phyloP scores from a whole-genome alignment of 2,329 filamentous ascomycete genomes.

The Colletotrichum sp. region DNA sequence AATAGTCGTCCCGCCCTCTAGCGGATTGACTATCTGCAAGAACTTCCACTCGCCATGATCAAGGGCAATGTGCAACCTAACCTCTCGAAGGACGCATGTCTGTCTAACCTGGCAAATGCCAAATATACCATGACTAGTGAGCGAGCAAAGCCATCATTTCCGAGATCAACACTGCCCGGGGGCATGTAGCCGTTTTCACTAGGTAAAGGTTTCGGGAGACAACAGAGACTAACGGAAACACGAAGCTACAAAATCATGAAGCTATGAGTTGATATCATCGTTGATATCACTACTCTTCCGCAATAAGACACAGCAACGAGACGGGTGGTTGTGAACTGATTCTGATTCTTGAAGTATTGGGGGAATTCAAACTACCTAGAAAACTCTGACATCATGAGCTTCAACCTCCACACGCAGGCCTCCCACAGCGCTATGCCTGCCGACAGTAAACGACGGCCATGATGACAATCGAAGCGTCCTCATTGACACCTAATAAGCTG shows the following conservation, averaged over 20 bases:
- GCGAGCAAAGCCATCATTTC: not conserved
- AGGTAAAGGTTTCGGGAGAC: not conserved
- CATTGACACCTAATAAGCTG: not conserved
- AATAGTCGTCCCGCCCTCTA: not conserved
- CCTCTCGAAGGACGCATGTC: not conserved
- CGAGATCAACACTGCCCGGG: not conserved
- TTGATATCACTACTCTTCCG: not conserved
- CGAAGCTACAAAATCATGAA: not conserved
- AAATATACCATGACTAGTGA: not conserved
- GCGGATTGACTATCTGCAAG: not conserved
- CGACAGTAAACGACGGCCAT: not conserved
- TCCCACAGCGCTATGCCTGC: constrained; percentile 17
- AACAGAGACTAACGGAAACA: not conserved
- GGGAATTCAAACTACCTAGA: constrained; percentile 14
- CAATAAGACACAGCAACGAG: not conserved
- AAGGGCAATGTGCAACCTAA: not conserved
- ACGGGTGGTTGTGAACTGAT: not conserved
- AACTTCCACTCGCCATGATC: not conserved
- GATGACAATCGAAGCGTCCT: constrained; percentile 5
- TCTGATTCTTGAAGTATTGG: constrained; percentile 2
- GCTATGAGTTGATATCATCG: not conserved
- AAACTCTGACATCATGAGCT: constrained; percentile 2
- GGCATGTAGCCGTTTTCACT: not conserved
- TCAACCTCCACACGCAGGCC: constrained; percentile 6
- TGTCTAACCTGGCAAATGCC: not conserved